These are phyloP conservation scores for Torulaspora quercuum DNA, from an alignment of 805 yeast genomes.

Conservation along the genomic window DNA sequence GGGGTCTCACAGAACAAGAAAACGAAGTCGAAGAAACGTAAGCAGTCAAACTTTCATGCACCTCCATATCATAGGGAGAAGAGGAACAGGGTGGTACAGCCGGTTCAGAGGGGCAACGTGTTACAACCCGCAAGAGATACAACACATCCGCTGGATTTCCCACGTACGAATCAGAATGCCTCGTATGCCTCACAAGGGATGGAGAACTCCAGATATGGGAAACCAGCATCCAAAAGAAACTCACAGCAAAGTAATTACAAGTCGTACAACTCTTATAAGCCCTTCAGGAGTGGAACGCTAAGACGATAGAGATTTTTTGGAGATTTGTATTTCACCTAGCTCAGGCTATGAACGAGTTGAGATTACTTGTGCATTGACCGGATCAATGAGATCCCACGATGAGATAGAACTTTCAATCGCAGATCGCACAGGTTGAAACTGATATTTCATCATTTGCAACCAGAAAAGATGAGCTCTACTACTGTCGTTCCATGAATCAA, in stretches of 20 bases:
- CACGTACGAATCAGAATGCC: slow-evolving; percentile 22
- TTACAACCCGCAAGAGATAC: slow-evolving; percentile 19
- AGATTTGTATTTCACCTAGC: too few relatives aligned
- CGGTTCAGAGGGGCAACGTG: slow-evolving; percentile 16
- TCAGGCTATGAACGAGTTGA: too few relatives aligned
- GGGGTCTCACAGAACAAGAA: slow-evolving; percentile 8
- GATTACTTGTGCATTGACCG: too few relatives aligned
- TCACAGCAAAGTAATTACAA: slow-evolving; percentile 12
- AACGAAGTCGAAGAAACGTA: slow-evolving; percentile 19
- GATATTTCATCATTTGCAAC: too few relatives aligned
- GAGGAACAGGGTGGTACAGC: slow-evolving; percentile 11
- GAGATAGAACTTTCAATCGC: too few relatives aligned
- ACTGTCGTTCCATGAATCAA: too few relatives aligned
- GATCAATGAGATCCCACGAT: too few relatives aligned
- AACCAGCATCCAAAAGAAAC: slow-evolving; percentile 11
- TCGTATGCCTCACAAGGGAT: slow-evolving; percentile 13
- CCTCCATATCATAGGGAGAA: slow-evolving; percentile 18
- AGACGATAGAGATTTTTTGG: too few relatives aligned
- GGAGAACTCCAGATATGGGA: slow-evolving; percentile 25
- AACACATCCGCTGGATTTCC: slow-evolving; percentile 32
- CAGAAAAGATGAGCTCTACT: too few relatives aligned
- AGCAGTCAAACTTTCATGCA: slow-evolving; percentile 24
- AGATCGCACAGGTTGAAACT: too few relatives aligned
- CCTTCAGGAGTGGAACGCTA: slow-evolving; percentile 27
- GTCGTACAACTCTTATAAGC: slow-evolving; percentile 23